Base-by-base conservation (phyloP, 2,329 filamentous ascomycete species). In the Talaromyces rugulosus region DNA sequence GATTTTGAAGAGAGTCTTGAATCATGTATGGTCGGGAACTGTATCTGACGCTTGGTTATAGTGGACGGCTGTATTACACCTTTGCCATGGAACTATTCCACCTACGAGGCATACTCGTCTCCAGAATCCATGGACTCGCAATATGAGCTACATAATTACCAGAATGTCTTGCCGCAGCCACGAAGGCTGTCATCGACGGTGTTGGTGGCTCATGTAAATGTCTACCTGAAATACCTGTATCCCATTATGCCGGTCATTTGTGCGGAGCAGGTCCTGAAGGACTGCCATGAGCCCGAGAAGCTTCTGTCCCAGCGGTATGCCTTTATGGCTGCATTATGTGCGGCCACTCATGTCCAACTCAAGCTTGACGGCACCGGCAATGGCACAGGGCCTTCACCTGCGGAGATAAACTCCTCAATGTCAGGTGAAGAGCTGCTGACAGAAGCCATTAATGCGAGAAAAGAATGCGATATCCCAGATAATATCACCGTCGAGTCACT, bases 361-460 rank as follows among this genome's bases (percentile, higher is more conserved):
- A 77, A 76, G 47, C 62, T 77, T 4, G 75, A 77, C 55, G 75
- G 74, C 0, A 64, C 70, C 5, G 62, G 64, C 1, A 66, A 70
- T 2, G 63, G 68, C 11, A 56, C 69, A 3, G 67, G 71, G 18
- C 68, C 71, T 80, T 72, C 82, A 78, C 66, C 80, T 83, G 83
- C 86, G 60, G 83, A 81, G 69, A 54, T 83, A 78, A 69, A 87
- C 30, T 68, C 85, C 63, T 82, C 89, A 53, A 81, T 87, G 50
- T 86, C 87, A 0, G 87, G 87, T 36, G 85, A 87, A 58, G 76
- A 89, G 44, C 78, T 92, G 55, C 78, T 92, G 65, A 86, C 90
- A 56, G 89, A 92, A 63, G 67, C 72, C 82, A 87, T 76, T 27
- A 73, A 74, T 23, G 74, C 78, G n/a, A 71, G 78, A 34, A 73